Percentiles rank a stretch among this genome's conserved stretches.
phyloP scores from a whole-genome alignment of 495 filamentous ascomycete species.

The Saxispiralis lemnorum region DNA sequence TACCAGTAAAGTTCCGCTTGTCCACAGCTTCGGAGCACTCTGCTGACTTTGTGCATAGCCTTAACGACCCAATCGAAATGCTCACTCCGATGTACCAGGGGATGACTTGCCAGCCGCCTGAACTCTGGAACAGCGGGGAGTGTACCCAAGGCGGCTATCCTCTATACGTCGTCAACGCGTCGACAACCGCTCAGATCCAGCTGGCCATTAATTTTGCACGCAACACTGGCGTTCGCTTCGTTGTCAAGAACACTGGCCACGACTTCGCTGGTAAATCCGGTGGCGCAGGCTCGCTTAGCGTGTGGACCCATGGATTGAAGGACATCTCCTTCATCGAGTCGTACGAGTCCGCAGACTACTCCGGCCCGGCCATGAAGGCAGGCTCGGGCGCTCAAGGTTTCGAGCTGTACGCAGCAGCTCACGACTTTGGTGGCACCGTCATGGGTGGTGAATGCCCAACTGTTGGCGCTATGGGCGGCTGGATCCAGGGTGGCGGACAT shows the following conservation, averaged over 20 bases:
- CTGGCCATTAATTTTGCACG: constrained; percentile 3
- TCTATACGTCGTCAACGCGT: constrained; percentile 6
- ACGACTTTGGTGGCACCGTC: not conserved
- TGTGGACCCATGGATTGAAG: constrained; percentile 48
- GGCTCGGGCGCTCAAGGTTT: constrained; percentile 2
- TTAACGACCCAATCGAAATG: no score
- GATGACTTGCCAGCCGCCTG: no score
- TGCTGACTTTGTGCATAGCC: no score
- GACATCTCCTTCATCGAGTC: constrained; percentile 7
- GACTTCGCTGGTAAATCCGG: constrained; percentile 23
- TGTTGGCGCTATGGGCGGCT: constrained; percentile 4
- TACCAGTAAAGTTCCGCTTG: no score
- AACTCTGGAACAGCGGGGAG: no score
- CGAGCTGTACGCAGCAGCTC: constrained; percentile 1
- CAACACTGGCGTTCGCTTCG: constrained; percentile 3
- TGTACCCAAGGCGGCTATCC: constrained; percentile 5
- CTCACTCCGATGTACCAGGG: no score
- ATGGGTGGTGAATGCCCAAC: constrained; percentile 3
- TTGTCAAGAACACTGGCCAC: constrained; percentile 10
- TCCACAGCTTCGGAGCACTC: no score
- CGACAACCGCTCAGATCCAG: constrained; percentile 1
- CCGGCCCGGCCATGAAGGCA: constrained; percentile 2
- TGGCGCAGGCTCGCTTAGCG: constrained; percentile 35
- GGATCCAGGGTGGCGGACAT: constrained; percentile 8
- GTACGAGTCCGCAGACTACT: not conserved